Evolutionary conservation across 768 basidiomycete species (phyloP).

Genomic region (Tylopilus sp.): DNA sequence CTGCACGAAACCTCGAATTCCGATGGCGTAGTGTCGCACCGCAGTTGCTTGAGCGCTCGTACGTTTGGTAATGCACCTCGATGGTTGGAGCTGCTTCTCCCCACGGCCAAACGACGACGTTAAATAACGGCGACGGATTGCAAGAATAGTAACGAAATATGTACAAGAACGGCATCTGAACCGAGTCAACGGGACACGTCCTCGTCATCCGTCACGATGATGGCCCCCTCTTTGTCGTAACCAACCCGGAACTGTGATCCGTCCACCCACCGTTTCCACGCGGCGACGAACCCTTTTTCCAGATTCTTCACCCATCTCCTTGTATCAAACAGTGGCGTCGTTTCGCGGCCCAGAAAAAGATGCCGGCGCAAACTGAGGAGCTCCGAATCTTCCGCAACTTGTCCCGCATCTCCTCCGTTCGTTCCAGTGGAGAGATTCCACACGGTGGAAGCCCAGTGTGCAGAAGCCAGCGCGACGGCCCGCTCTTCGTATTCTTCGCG

Average conservation of each 20-base stretch:
- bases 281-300: slow-evolving; percentile 41
- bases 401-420: neutral
- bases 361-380: slow-evolving; percentile 39
- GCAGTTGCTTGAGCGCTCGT: no score
- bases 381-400: slow-evolving; percentile 25
- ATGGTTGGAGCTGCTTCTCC: no score
- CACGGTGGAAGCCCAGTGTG: slow-evolving; percentile 20
- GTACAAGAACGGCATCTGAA: neutral
- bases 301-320: slow-evolving; percentile 44
- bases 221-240: slow-evolving; percentile 31
- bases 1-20: no score
- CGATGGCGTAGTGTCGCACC: no score
- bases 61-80: no score
- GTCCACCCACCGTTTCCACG: slow-evolving; percentile 48
- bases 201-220: slow-evolving; percentile 31
- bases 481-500: slow-evolving; percentile 45
- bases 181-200: neutral
- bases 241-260: slow-evolving; percentile 35
- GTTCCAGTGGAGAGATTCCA: slow-evolving; percentile 1
- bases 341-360: slow-evolving; percentile 40
- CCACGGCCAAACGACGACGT: no score
- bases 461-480: slow-evolving; percentile 39
- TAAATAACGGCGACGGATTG: neutral
- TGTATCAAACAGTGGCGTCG: slow-evolving; percentile 48
- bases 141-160: no score